Percentiles rank a stretch among this genome's conserved stretches.
These are phyloP conservation scores for Coelastrella sp. DNA, from an alignment of 139 green algal genomes.

Conservation along the genomic window DNA sequence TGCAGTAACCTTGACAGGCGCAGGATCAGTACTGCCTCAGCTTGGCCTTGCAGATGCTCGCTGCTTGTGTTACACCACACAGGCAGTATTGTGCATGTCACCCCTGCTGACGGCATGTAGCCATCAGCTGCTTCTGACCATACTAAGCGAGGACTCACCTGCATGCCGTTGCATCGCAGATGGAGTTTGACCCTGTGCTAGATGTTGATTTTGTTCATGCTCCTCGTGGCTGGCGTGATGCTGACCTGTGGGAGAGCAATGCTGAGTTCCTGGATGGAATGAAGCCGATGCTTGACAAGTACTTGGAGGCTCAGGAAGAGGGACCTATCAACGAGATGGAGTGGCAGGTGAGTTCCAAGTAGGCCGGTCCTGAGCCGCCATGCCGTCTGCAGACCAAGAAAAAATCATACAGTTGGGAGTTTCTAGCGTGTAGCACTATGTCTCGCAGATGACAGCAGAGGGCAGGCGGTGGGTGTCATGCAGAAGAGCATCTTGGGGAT, in stretches of 20 bases:
- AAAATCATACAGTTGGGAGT: not conserved
- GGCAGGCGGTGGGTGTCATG: too few species aligned
- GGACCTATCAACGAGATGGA: conserved; percentile 31
- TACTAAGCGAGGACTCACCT: not conserved
- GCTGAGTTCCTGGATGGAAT: conserved; percentile 45
- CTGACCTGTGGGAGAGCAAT: not conserved
- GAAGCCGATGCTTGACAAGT: conserved; percentile 47
- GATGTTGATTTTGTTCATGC: conserved; percentile 46
- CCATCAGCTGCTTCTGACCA: too few species aligned
- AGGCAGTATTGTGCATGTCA: too few species aligned
- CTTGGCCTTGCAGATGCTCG: not conserved
- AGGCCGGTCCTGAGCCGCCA: too few species aligned
- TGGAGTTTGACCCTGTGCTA: conserved; percentile 48
- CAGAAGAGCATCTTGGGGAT: too few species aligned
- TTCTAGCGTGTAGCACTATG: not conserved
- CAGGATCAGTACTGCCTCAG: not conserved
- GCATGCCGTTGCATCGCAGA: conserved; percentile 11
- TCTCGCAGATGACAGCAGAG: too few species aligned
- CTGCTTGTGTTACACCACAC: not conserved
- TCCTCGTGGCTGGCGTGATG: conserved; percentile 22
- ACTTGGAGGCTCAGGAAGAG: conserved; percentile 45
- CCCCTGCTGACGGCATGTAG: too few species aligned
- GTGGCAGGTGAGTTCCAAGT: conserved; percentile 51
- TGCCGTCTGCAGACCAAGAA: not conserved
- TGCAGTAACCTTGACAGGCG: not conserved